Base-by-base conservation (phyloP, 352 stramenopile species). In the Globisporangium canariense region DNA sequence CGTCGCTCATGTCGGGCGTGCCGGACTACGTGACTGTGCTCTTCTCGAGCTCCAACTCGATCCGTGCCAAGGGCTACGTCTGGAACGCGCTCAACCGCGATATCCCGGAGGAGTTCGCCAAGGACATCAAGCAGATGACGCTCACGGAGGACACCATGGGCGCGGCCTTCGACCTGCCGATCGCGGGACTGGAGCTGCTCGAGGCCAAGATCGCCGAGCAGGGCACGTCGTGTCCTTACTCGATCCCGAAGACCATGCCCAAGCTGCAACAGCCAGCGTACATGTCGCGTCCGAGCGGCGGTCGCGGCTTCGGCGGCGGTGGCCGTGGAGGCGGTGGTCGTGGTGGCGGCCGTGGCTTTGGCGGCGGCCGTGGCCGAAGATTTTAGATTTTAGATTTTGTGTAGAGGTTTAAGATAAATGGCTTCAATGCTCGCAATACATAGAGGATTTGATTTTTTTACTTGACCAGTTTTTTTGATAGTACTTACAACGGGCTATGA, bases 11-110 rank as follows among this genome's bases (percentile, higher is more conserved):
- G 67, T 96, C 88, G 46, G 93, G 91, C 60, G 79, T 91, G 50
- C 88, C 91, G 38, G 91, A 96, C 73, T 97, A 91, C 78, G 80
- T 93, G 30, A 98, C 93, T 2, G 75, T 97, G 41, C 52, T 88
- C 18, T 98, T 96, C 74, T 78, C 72, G 54, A 91, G 82, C 75
- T 83, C 79, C 58, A 95, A 91, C 66, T 63, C 75, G 30, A 96
- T 98, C 58, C 79, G 82, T 5, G 86, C 85, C 47, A 94, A 95
- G 72, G 85, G 89, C 50, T 97, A 97, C 73, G 91, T 97, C 10
- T 98, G 92, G 92, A 96, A 91, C 60, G 90, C 89, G 20, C 60
- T 98, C 40, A 88, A 96, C 69, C 86, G 90, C 50, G 83, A 94
- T 57, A 85, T 98, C 54, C 69, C 77, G 16, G 77, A 92, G 58